phyloP scores from a whole-genome alignment of 2,329 filamentous ascomycete genomes.

The Thelonectria discophora region DNA sequence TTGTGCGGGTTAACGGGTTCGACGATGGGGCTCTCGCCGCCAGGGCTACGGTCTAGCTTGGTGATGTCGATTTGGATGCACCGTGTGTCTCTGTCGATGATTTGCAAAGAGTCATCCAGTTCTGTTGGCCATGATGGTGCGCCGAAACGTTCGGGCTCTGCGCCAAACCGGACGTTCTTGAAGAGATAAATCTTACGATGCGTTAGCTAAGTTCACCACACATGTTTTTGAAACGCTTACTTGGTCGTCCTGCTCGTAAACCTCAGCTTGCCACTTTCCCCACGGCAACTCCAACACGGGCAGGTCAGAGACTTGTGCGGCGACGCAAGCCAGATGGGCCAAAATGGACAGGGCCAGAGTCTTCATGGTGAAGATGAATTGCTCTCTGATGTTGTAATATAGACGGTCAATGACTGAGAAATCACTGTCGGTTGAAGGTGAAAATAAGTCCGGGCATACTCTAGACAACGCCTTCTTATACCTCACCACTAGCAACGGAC shows the following conservation, averaged over 20 bases:
- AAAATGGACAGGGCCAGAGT: too few relatives aligned
- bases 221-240: not conserved
- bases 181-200: slow-evolving; percentile 15
- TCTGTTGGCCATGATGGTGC: slow-evolving; percentile 1
- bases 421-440: too few relatives aligned
- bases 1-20: not conserved
- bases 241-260: not conserved
- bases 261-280: slow-evolving; percentile 7
- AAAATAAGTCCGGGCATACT: too few relatives aligned
- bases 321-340: too few relatives aligned
- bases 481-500: too few relatives aligned
- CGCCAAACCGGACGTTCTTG: slow-evolving; percentile 23
- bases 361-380: too few relatives aligned
- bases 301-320: not conserved
- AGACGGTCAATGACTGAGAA: too few relatives aligned
- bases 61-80: slow-evolving; percentile 15
- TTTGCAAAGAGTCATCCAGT: slow-evolving; percentile 5
- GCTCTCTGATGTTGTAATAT: too few relatives aligned
- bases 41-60: not conserved
- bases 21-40: not conserved
- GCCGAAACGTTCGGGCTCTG: slow-evolving; percentile 12
- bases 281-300: slow-evolving; percentile 5
- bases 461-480: too few relatives aligned
- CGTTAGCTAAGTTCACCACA: not conserved
- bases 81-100: not conserved